Conservation (phyloP, 495 filamentous ascomycete genomes). For the Penicillium taxi region DNA sequence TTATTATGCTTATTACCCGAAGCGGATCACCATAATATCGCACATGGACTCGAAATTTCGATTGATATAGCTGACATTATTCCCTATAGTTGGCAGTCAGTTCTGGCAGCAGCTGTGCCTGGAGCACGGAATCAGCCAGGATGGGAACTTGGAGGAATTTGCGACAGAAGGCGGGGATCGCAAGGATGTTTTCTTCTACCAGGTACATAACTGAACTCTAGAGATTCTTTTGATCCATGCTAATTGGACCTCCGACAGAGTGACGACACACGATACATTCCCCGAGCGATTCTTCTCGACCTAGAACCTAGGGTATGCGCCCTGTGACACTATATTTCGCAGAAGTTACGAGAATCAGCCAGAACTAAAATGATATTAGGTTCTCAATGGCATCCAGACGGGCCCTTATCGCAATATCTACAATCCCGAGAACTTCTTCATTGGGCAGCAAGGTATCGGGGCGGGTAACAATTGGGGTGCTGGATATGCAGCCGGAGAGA, state of each 20-base stretch:
- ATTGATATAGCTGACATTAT: slow-evolving; percentile 10
- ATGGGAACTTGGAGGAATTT: slow-evolving; percentile 92
- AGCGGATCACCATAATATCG: not conserved
- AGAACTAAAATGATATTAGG: slow-evolving; percentile 36
- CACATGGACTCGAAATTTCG: not conserved
- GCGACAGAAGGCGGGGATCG: slow-evolving; percentile 94
- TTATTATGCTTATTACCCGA: not conserved
- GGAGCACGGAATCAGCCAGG: slow-evolving; percentile 95
- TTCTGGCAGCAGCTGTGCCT: slow-evolving; percentile 98
- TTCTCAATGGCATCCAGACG: slow-evolving; percentile 85
- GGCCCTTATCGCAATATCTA: slow-evolving; percentile 96
- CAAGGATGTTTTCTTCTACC: slow-evolving; percentile 99
- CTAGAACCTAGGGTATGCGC: slow-evolving; percentile 77
- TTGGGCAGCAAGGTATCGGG: slow-evolving; percentile 82
- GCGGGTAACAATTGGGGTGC: slow-evolving; percentile 98
- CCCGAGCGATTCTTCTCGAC: slow-evolving; percentile 89
- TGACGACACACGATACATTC: slow-evolving; percentile 98
- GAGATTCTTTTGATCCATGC: not conserved
- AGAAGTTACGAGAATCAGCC: not conserved
- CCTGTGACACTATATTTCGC: too few species aligned
- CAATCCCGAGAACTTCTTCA: slow-evolving; percentile 97
- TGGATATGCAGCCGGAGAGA: slow-evolving; percentile 86
- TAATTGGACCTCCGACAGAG: slow-evolving; percentile 31
- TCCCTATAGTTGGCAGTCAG: slow-evolving; percentile 74
- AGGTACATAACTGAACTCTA: slow-evolving; percentile 36